Conservation (phyloP, 164 flowering plant genomes). For the Pachysandra terminalis region DNA sequence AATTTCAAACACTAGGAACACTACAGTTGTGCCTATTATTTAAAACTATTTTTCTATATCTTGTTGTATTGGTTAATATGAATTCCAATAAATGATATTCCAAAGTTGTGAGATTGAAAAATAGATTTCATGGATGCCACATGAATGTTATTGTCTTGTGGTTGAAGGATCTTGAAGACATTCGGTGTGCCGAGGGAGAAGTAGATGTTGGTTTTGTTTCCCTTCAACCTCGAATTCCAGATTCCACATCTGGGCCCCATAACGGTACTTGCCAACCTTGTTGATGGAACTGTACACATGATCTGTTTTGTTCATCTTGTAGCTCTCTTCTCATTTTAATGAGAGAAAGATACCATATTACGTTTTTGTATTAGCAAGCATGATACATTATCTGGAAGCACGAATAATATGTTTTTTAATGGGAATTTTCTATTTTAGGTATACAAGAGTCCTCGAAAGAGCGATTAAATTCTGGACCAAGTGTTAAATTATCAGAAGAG, state of each 20-base stretch:
- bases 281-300: too few relatives aligned
- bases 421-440: constrained; percentile 12
- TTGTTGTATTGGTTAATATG: background rate
- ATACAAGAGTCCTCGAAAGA: constrained; percentile 9
- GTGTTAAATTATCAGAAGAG: constrained; percentile 13
- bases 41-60: background rate
- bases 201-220: constrained; percentile 8
- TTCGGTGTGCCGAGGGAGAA: constrained; percentile 14
- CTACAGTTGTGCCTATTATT: background rate
- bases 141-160: constrained; percentile 5
- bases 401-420: background rate
- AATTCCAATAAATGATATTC: background rate
- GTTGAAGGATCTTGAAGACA: constrained; percentile 31
- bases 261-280: constrained; percentile 1
- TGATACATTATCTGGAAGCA: background rate
- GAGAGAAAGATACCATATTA: background rate
- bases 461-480: constrained; percentile 7
- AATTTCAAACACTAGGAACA: too few relatives aligned
- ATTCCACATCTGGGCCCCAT: constrained; percentile 9
- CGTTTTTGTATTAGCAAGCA: background rate
- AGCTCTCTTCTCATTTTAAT: background rate
- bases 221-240: constrained; percentile 5
- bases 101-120: background rate
- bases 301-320: background rate
- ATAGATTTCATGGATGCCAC: background rate